Base-by-base conservation (phyloP, 345 rosid genomes). In the Populus alba region DNA sequence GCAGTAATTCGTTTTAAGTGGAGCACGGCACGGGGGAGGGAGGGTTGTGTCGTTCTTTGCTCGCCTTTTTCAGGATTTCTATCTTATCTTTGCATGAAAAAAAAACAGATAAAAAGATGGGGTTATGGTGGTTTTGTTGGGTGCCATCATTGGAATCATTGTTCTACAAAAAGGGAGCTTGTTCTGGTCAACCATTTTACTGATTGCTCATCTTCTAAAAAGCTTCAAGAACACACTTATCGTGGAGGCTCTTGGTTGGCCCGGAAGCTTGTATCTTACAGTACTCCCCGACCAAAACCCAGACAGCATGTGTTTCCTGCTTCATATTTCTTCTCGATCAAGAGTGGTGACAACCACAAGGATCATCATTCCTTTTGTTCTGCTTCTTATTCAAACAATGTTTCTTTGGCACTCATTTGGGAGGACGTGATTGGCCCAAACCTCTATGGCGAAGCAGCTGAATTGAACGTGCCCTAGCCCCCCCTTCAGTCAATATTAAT, bases 91-190 rank as follows among this genome's bases (percentile, higher is more conserved):
- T 77, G 78, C 81, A 73, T 81, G 78, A 33, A 77, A 72, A 43
- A 72, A 67, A 68, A 27, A 27, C 37, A 9, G 37, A 1, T 70
- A 47, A 3, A n/a, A 53, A 18, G 23, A 62, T 23, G 37, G 72
- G 55, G n/a, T 35, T 31, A 6, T 16, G 55, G 37, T 66, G 17
- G 74, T 41, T 35, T 72, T 67, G 77, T 61, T 73, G 77, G 55
- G 78, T 65, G 81, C 76, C 45, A 78, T 75, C 31, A 74, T 74
- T 27, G n/a, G 45, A 70, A 78, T 82, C 77, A 82, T 75, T 79
- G 85, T 76, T 78, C 67, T 71, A 49, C 39, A 43, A 43, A 78
- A 81, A 57, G 59, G 57, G 47, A 25, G 45, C 53, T 75, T 45
- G 74, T 53, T 75, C 59, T 72, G 78, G 80, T 76, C 80, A 83